Evolutionary conservation across 768 basidiomycete genomes (phyloP).

Genomic region (Xerocomus brunneocitrinus): DNA sequence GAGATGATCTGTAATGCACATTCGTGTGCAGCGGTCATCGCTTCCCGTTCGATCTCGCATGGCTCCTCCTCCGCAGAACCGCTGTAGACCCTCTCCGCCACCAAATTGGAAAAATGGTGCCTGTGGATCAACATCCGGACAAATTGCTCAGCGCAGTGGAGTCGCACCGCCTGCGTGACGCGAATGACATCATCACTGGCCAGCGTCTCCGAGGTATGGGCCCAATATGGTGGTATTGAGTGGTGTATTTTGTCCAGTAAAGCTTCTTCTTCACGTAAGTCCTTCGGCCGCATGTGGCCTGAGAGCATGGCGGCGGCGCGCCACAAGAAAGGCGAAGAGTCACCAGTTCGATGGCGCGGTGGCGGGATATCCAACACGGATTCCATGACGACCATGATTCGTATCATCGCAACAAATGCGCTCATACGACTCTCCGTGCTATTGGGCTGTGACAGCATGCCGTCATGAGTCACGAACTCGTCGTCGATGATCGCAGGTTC

Average conservation of each 20-base stretch:
- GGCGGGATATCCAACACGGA: conserved; percentile 82
- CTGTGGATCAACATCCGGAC: conserved; percentile 86
- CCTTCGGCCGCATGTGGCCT: conserved; percentile 55
- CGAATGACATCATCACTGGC: conserved; percentile 83
- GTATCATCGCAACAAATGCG: conserved; percentile 72
- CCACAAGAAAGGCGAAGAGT: conserved; percentile 71
- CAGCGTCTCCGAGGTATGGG: conserved; percentile 74
- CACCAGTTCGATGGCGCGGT: conserved; percentile 48
- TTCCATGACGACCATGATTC: conserved; percentile 86
- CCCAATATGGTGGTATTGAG: conserved; percentile 72
- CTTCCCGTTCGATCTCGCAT: conserved; percentile 68
- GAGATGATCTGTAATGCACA: conserved; percentile 80
- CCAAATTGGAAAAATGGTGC: conserved; percentile 75
- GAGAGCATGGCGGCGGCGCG: conserved; percentile 67
- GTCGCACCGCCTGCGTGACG: conserved; percentile 80
- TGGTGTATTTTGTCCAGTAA: conserved; percentile 76
- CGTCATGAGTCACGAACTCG: conserved; percentile 79
- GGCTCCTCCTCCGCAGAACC: conserved; percentile 48
- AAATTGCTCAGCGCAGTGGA: conserved; percentile 85
- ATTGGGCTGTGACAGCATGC: conserved; percentile 57
- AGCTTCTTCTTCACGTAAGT: conserved; percentile 73
- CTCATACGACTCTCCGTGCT: conserved; percentile 73
- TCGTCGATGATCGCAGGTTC: conserved; percentile 86
- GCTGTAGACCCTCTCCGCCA: conserved; percentile 60
- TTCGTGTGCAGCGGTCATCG: conserved; percentile 69